Base-by-base conservation (phyloP, 2,329 filamentous ascomycete species). In the Fusarium guadeloupense region DNA sequence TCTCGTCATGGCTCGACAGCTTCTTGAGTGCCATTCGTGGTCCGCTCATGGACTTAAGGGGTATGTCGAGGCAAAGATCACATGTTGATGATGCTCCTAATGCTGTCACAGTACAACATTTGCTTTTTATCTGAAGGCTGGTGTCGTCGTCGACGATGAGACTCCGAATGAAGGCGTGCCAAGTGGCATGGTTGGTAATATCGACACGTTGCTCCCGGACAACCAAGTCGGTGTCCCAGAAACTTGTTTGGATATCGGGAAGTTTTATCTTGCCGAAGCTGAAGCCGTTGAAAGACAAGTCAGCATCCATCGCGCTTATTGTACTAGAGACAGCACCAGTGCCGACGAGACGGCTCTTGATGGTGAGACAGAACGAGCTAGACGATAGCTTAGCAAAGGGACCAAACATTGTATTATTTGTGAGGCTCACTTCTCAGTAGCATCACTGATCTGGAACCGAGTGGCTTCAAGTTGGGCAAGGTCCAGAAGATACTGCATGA, bases 321-420 rank as follows among this genome's bases (percentile, higher is more conserved):
- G 69, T 71, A 30, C 70, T 72, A 34, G 67, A 62, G 33, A 76
- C 66, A 5, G 69, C 66, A 3, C 71, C 73, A 6, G 71, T 74
- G 4, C 67, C 69, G 9, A 69, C 70, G 16, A 73, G 64, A n/a
- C 66, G 68, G 33, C 69, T 67, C 41, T 74, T 66, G 30, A 76
- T 65, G 30, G 58, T 52, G 40, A 75, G 60, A 25, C 43, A 58
- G 42, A 72, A 75, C 19, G 72, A 69, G 19, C 73, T 77, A 41
- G 10, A 30, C 8, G 4, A 20, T n/a, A 25, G 28, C 30, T 49
- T 17, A 54, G 53, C 37, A 35, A 39, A 5, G 9, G 8, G 14
- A 19, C n/a, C 12, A 34, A 19, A 5, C 6, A 14, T 12, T 2
- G 19, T 6, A 5, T 10, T 13, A 2, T 25, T 46, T 13, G n/a